These are phyloP conservation scores for Saccharomycopsis javanensis DNA, from an alignment of 805 yeast species.

Conservation along the genomic window DNA sequence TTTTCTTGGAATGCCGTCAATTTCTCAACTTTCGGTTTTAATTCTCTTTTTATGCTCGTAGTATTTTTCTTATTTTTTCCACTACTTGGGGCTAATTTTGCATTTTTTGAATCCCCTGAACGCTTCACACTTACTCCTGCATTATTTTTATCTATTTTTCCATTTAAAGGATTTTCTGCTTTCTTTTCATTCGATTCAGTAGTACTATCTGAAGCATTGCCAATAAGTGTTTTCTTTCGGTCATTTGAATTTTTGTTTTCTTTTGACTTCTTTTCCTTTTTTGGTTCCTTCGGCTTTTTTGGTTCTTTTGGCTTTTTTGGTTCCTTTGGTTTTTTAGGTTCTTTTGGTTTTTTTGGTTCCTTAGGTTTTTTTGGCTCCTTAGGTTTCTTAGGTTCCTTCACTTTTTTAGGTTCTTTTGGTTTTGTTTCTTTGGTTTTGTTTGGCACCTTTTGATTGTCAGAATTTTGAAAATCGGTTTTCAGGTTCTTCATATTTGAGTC, in stretches of 20 bases:
- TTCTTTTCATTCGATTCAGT: background rate
- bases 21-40: constrained; percentile 19
- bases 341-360: background rate
- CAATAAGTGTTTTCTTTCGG: background rate
- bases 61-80: constrained; percentile 9
- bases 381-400: background rate
- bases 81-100: background rate
- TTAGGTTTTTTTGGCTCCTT: background rate
- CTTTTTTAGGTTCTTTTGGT: background rate
- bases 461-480: background rate
- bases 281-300: constrained; percentile 16
- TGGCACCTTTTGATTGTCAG: background rate
- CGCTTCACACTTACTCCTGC: background rate
- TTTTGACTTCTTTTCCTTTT: background rate
- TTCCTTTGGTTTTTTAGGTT: background rate
- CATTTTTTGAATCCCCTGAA: background rate
- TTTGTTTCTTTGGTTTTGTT: background rate
- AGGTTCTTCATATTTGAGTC: background rate
- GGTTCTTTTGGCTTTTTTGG: constrained; percentile 2
- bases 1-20: constrained; percentile 71
- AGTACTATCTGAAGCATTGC: too few species aligned
- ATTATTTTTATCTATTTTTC: background rate
- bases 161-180: background rate
- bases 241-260: background rate
- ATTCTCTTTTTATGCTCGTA: background rate